Evolutionary conservation across 2,329 filamentous ascomycete species (phyloP).

Genomic region (Alternaria sp.): DNA sequence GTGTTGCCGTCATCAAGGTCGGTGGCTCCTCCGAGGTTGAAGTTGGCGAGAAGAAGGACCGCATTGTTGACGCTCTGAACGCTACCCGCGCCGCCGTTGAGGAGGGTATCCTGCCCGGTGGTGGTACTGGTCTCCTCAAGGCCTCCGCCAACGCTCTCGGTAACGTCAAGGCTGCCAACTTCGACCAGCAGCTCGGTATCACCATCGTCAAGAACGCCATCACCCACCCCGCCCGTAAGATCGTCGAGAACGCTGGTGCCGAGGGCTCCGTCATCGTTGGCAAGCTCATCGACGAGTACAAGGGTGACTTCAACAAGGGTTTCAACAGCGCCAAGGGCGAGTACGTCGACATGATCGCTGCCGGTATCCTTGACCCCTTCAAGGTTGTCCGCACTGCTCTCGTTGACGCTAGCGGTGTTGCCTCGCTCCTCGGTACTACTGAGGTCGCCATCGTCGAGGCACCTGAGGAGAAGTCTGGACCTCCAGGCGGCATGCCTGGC

Average conservation of each 20-base stretch:
- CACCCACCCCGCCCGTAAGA: slow-evolving; percentile 89
- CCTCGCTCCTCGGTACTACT: slow-evolving; percentile 94
- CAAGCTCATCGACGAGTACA: slow-evolving; percentile 96
- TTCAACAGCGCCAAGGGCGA: slow-evolving; percentile 96
- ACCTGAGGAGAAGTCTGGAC: slow-evolving; percentile 79
- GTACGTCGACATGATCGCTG: slow-evolving; percentile 97
- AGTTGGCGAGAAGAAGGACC: slow-evolving; percentile 99
- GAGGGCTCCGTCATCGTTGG: slow-evolving; percentile 97
- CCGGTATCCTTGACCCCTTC: slow-evolving; percentile 97
- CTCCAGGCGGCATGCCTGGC: slow-evolving; percentile 63
- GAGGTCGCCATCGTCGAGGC: slow-evolving; percentile 98
- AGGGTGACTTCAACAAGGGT: slow-evolving; percentile 93
- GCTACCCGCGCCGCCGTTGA: slow-evolving; percentile 97
- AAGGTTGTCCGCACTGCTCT: slow-evolving; percentile 99
- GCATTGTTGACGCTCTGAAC: slow-evolving; percentile 97
- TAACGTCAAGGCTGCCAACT: slow-evolving; percentile 88
- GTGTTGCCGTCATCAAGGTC: slow-evolving; percentile 99
- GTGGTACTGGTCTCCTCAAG: slow-evolving; percentile 98
- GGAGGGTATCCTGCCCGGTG: slow-evolving; percentile 98
- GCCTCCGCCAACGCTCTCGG: slow-evolving; percentile 87
- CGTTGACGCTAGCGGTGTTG: slow-evolving; percentile 92
- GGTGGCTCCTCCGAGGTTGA: slow-evolving; percentile 97
- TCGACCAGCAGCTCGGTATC: slow-evolving; percentile 98
- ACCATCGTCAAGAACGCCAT: slow-evolving; percentile 98
- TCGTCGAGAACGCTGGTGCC: slow-evolving; percentile 96